phyloP scores from a whole-genome alignment of 2,329 filamentous ascomycete genomes.

The Myriosclerotinia curreyana region DNA sequence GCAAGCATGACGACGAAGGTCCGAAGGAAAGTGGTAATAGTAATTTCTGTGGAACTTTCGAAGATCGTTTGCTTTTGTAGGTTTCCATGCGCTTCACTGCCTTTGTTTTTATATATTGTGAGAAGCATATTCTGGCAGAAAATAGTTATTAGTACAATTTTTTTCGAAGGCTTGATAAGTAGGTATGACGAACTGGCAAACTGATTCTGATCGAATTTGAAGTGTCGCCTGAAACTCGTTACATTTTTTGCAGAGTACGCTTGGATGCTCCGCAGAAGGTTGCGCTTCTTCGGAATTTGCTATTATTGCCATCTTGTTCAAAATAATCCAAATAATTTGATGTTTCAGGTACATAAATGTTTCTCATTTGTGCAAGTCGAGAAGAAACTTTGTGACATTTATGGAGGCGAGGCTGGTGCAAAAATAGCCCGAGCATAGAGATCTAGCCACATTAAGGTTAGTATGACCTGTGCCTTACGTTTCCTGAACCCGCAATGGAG shows the following conservation, averaged over 20 bases:
- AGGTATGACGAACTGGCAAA: conserved; percentile 36
- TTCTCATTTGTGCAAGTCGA: conserved; percentile 14
- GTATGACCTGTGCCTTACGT: conserved; percentile 19
- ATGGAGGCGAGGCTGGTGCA: conserved; percentile 15
- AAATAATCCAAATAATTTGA: neutral
- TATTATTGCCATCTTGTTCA: conserved; percentile 24
- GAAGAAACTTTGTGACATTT: conserved; percentile 5
- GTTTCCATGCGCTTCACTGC: conserved; percentile 72
- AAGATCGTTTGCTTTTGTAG: conserved; percentile 51
- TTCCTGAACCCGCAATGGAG: conserved; percentile 16
- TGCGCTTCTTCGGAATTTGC: conserved; percentile 18
- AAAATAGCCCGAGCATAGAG: conserved; percentile 1
- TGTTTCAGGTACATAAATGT: conserved; percentile 19
- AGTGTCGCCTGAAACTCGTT: conserved; percentile 33
- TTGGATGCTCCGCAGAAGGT: conserved; percentile 8
- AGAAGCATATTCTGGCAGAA: conserved; percentile 65
- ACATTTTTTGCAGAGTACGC: conserved; percentile 36
- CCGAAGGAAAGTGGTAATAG: conserved; percentile 82
- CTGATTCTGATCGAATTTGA: conserved; percentile 38
- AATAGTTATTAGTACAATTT: conserved; percentile 26
- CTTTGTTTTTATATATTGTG: conserved; percentile 74
- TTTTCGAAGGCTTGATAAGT: conserved; percentile 7
- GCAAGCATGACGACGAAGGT: conserved; percentile 71
- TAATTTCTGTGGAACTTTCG: conserved; percentile 47
- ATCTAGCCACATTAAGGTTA: conserved; percentile 7